Conservation (phyloP, 2,329 filamentous ascomycete genomes). For the Fusarium compactum region DNA sequence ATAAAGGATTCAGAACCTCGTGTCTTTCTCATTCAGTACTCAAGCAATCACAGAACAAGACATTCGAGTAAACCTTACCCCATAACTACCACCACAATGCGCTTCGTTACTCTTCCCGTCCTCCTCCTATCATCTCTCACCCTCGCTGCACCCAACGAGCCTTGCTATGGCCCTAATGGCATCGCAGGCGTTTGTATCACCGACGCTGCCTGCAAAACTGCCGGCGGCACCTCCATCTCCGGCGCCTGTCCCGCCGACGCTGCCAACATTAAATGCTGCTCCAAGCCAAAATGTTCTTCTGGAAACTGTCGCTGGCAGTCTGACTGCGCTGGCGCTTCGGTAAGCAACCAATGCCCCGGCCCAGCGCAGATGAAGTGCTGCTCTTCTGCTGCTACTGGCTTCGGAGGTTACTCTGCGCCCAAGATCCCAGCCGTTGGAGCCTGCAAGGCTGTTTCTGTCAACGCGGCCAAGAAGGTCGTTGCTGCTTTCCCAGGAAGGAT, state of each 20-base stretch:
- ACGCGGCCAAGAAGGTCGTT: slow-evolving; percentile 52
- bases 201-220: slow-evolving; percentile 51
- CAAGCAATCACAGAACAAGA: background rate
- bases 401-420: slow-evolving; percentile 53
- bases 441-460: slow-evolving; percentile 54
- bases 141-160: slow-evolving; percentile 49
- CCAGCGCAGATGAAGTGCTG: slow-evolving; percentile 57
- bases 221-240: slow-evolving; percentile 54
- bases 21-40: background rate
- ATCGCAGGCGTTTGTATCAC: slow-evolving; percentile 55
- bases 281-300: slow-evolving; percentile 52
- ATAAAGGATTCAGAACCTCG: slow-evolving; percentile 5
- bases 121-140: slow-evolving; percentile 30
- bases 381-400: slow-evolving; percentile 47
- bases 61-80: background rate
- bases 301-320: slow-evolving; percentile 56
- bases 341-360: slow-evolving; percentile 54
- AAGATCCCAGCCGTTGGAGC: slow-evolving; percentile 52
- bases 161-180: slow-evolving; percentile 48
- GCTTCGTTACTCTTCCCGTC: slow-evolving; percentile 14
- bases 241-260: slow-evolving; percentile 56
- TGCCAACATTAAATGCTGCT: slow-evolving; percentile 57
- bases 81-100: slow-evolving; percentile 34
- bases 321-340: slow-evolving; percentile 52
- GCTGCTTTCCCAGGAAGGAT: slow-evolving; percentile 53